Evolutionary conservation across 768 basidiomycete species (phyloP).

Genomic region (Strobilomyces confusus): DNA sequence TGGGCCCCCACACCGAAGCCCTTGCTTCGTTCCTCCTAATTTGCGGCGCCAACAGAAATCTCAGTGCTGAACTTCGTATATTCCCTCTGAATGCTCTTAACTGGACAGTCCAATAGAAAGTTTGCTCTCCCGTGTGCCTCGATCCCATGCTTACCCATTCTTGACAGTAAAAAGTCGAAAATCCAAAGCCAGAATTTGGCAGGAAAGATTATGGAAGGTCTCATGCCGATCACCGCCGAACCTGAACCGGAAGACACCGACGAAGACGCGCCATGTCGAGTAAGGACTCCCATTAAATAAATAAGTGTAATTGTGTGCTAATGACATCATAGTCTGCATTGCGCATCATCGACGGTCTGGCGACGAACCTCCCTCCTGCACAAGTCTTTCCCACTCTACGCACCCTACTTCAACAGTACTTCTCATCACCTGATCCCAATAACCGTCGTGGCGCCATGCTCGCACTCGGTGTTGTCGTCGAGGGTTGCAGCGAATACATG

Average conservation of each 20-base stretch:
- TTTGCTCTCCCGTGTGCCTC: not conserved
- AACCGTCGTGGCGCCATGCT: conserved; percentile 91
- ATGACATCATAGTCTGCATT: conserved; percentile 67
- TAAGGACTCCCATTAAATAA: conserved; percentile 41
- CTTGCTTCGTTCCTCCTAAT: conserved; percentile 85
- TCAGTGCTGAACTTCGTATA: conserved; percentile 78
- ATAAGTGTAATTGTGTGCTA: not conserved
- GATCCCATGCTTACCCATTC: not conserved
- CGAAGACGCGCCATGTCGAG: conserved; percentile 89
- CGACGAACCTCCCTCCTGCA: conserved; percentile 86
- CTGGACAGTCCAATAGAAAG: conserved; percentile 96
- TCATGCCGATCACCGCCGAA: conserved; percentile 94
- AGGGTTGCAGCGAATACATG: conserved; percentile 98
- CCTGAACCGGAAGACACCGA: conserved; percentile 91
- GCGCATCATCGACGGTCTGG: conserved; percentile 89
- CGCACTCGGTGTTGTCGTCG: conserved; percentile 91
- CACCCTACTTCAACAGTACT: conserved; percentile 77
- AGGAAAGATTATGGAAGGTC: conserved; percentile 78
- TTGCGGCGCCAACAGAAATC: conserved; percentile 72
- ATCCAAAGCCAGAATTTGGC: conserved; percentile 85
- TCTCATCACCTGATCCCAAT: conserved; percentile 71
- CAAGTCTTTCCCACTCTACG: conserved; percentile 96
- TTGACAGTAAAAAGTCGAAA: conserved; percentile 87
- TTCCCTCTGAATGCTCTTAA: conserved; percentile 90
- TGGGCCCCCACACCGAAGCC: conserved; percentile 83